These are phyloP conservation scores for Entoloma clypeatum DNA, from an alignment of 1,284 basidiomycete genomes.

Conservation along the genomic window DNA sequence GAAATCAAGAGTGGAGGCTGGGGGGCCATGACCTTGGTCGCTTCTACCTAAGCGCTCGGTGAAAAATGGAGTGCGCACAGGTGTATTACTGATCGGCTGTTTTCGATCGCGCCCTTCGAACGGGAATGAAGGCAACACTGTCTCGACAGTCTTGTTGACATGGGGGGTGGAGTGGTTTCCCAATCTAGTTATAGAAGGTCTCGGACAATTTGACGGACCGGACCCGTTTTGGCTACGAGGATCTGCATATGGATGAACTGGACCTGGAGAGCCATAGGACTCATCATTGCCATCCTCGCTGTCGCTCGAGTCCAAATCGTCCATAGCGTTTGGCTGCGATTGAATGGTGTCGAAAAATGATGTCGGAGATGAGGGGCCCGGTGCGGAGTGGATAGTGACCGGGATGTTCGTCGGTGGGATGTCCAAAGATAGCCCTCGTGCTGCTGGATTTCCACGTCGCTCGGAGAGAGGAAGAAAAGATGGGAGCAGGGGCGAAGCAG, in stretches of 20 bases:
- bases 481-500: slow-evolving; percentile 36
- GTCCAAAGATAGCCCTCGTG: slow-evolving; percentile 30
- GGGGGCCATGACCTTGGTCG: slow-evolving; percentile 34
- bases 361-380: slow-evolving; percentile 58
- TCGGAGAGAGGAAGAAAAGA: slow-evolving; percentile 31
- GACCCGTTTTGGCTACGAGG: slow-evolving; percentile 35
- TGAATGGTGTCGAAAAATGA: slow-evolving; percentile 75
- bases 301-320: slow-evolving; percentile 61
- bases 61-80: slow-evolving; percentile 33
- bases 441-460: slow-evolving; percentile 23
- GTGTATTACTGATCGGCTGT: slow-evolving; percentile 38
- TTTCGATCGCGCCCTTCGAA: slow-evolving; percentile 23
- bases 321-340: slow-evolving; percentile 63
- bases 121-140: slow-evolving; percentile 22
- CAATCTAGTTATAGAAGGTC: slow-evolving; percentile 38
- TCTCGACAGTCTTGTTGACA: slow-evolving; percentile 28
- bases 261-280: slow-evolving; percentile 25
- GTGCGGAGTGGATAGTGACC: slow-evolving; percentile 43
- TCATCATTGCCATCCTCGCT: slow-evolving; percentile 46
- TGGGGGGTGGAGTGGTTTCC: slow-evolving; percentile 47
- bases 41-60: slow-evolving; percentile 34
- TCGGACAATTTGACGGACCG: slow-evolving; percentile 26
- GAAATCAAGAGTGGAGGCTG: slow-evolving; percentile 39
- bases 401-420: slow-evolving; percentile 36
- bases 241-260: slow-evolving; percentile 29